These are phyloP conservation scores for Beta vulgaris DNA, from an alignment of 148 eudicot genomes.

Conservation along the genomic window DNA sequence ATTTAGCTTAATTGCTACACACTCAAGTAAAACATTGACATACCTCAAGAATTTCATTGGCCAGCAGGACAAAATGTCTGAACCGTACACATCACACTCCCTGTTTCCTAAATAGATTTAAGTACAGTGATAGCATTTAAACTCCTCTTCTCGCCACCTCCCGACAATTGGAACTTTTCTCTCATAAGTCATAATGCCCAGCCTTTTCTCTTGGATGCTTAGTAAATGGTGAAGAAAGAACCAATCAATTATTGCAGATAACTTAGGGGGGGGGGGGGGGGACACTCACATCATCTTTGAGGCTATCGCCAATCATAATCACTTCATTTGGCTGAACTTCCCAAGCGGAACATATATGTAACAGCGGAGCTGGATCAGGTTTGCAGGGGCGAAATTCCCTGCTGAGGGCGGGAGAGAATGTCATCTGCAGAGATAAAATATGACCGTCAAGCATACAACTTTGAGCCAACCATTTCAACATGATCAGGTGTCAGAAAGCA, in stretches of 20 bases:
- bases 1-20: not conserved
- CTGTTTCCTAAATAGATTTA: not conserved
- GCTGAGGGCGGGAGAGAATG: conserved; percentile 82
- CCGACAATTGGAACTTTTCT: not conserved
- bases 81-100: not conserved
- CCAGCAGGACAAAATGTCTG: not conserved
- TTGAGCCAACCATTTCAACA: not conserved
- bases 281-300: conserved; percentile 98
- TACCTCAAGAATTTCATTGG: not conserved
- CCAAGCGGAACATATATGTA: conserved; percentile 87
- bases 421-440: conserved; percentile 45
- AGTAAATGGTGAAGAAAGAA: not conserved
- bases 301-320: conserved; percentile 96
- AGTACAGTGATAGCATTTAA: not conserved
- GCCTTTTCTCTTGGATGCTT: not conserved
- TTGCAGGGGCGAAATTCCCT: conserved; percentile 90
- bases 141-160: not conserved
- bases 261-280: too few species aligned
- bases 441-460: not conserved
- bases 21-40: not conserved
- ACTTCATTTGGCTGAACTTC: conserved; percentile 73
- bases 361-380: conserved; percentile 92
- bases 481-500: not conserved
- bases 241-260: too few species aligned
- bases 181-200: not conserved